A percentile compares a stretch with the other conserved stretches of the same genome.
Evolutionary conservation across 306 rosid species (phyloP).

Genomic region (Malus asiatica): DNA sequence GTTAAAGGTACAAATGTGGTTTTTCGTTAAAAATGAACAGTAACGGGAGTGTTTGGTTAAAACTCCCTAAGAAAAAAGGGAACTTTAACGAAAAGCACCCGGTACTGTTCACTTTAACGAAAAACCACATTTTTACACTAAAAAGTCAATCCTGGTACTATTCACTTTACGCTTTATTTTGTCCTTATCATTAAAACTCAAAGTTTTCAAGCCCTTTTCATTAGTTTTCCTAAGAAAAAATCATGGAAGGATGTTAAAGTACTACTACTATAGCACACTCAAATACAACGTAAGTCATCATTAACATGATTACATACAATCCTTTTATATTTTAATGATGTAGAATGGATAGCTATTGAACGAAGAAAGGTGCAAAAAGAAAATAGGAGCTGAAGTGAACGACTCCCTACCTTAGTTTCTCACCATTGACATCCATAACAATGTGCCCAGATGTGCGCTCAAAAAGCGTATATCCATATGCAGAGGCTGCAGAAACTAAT

Average conservation of each 20-base stretch:
- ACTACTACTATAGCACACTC: not conserved
- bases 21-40: no score
- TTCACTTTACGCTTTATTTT: no score
- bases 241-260: not conserved
- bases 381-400: constrained; percentile 24
- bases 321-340: not conserved
- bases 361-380: not conserved
- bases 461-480: constrained; percentile 88
- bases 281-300: not conserved
- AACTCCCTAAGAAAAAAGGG: not conserved
- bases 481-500: constrained; percentile 86
- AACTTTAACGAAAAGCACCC: no score
- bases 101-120: no score
- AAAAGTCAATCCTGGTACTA: no score
- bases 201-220: no score
- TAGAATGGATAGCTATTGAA: not conserved
- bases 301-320: not conserved
- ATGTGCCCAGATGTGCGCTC: constrained; percentile 98
- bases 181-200: no score
- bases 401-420: constrained; percentile 82
- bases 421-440: constrained; percentile 80
- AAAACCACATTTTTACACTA: no score
- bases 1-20: no score
- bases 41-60: no score
- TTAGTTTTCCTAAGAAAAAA: not conserved